These are phyloP conservation scores for Ustilago tritici DNA, from an alignment of 1,284 basidiomycete species.

Conservation along the genomic window DNA sequence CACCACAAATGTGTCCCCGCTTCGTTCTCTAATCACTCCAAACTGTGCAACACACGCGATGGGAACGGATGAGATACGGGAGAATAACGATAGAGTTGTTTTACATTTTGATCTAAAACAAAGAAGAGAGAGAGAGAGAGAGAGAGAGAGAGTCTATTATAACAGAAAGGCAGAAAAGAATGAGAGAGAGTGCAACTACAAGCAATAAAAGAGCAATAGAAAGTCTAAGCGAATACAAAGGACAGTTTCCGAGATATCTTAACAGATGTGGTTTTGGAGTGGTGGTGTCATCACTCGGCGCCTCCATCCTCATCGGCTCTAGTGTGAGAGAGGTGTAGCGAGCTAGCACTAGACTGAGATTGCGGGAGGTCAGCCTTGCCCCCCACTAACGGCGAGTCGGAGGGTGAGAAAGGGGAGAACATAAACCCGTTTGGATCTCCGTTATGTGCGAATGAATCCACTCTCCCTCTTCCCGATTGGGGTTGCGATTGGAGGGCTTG, in stretches of 20 bases:
- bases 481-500: conserved; percentile 16
- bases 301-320: conserved; percentile 20
- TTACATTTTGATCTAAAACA: too few species aligned
- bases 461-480: neutral
- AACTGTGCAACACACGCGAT: neutral
- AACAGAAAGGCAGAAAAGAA: neutral
- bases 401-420: conserved; percentile 57
- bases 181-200: neutral
- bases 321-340: conserved; percentile 26
- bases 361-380: conserved; percentile 43
- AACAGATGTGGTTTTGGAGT: neutral
- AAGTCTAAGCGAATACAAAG: neutral
- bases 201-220: neutral
- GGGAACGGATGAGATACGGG: too few species aligned
- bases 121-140: neutral
- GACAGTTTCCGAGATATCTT: neutral
- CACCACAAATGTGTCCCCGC: too few species aligned
- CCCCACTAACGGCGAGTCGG: conserved; percentile 51
- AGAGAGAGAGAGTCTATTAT: neutral
- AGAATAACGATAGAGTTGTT: too few species aligned
- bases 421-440: conserved; percentile 53
- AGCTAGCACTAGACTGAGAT: conserved; percentile 15
- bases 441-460: conserved; percentile 35
- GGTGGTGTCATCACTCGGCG: conserved; percentile 12
- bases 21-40: too few species aligned